Evolutionary conservation across 768 basidiomycete species (phyloP), one percentile per base, ranked within the genome.

Genomic region (Lactarius sanguifluus): DNA sequence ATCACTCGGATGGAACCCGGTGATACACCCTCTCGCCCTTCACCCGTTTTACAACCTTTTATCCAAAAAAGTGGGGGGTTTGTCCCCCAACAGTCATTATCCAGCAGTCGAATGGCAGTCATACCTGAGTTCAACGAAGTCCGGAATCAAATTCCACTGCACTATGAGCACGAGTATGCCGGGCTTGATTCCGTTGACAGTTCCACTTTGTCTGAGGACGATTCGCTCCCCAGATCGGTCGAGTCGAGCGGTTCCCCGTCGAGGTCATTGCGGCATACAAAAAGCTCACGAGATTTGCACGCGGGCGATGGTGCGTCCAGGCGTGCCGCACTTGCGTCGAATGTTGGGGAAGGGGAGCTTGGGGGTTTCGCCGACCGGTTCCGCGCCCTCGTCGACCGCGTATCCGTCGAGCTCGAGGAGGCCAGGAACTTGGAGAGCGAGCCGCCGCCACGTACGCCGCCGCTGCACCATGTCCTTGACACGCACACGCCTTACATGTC

Each of bases 331-430:
- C 40, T 41, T 8, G 25, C 9, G 7, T 50, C 57, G 16, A 32
- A 56, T 8, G 41, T 9, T 20, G 25, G 63, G 18, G 78, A 83
- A 40, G 76, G 71, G 30, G 80, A 83, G 41, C 70, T 80, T 40
- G 75, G 78, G 57, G 73, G 73, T 47, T 84, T 85, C 70, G 79
- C 78, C 3, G 82, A 84, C 64, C 80, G 80, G 25, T 87, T 87
- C 74, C 81, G 80, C 15, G 73, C 79, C 2, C 73, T 87, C 43
- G 77, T 87, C 38, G 75, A 78, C 20, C 82, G 85, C 66, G 80
- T 86, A 52, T 75, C 78, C 38, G 80, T 78, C 28, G 86, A 88
- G 69, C 80, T 83, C 1, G 85, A 86, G 34, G 82, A 81, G 2
- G 82, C 77, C 0, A 61, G 85, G 16, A 74, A 75, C 15, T 73